These are phyloP conservation scores for Mycena alexandri DNA, from an alignment of 768 basidiomycete species.

Conservation along the genomic window DNA sequence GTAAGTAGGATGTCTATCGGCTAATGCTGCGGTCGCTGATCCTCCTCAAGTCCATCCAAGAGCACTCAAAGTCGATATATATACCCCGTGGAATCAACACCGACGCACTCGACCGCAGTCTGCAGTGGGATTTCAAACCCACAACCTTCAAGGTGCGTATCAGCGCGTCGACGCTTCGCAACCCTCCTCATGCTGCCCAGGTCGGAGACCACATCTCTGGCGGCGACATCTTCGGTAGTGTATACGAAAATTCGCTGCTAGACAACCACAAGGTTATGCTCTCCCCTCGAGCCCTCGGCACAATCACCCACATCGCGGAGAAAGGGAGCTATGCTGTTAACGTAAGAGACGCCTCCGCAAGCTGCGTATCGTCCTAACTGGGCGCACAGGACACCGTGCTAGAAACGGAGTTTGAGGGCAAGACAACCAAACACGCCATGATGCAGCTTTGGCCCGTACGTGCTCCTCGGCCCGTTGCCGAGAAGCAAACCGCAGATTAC, in stretches of 20 bases:
- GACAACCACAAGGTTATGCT: slow-evolving; percentile 98
- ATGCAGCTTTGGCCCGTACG: slow-evolving; percentile 99
- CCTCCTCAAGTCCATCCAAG: slow-evolving; percentile 82
- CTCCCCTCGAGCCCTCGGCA: slow-evolving; percentile 92
- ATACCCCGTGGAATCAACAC: slow-evolving; percentile 99
- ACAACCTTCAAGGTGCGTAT: slow-evolving; percentile 74
- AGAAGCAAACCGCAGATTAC: slow-evolving; percentile 93
- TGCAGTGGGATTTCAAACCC: slow-evolving; percentile 97
- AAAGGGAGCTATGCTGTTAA: slow-evolving; percentile 94
- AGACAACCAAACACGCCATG: slow-evolving; percentile 92
- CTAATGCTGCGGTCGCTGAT: slow-evolving; percentile 21
- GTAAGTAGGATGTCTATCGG: slow-evolving; percentile 58
- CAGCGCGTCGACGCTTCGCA: slow-evolving; percentile 26
- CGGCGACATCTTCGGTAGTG: slow-evolving; percentile 94
- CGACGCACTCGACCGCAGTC: slow-evolving; percentile 86
- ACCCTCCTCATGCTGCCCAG: slow-evolving; percentile 51
- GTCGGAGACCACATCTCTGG: slow-evolving; percentile 98
- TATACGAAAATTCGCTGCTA: slow-evolving; percentile 97
- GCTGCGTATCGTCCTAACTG: slow-evolving; percentile 11
- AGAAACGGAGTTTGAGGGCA: slow-evolving; percentile 98
- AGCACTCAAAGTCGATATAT: slow-evolving; percentile 98
- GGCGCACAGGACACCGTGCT: slow-evolving; percentile 85
- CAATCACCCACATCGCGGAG: slow-evolving; percentile 92
- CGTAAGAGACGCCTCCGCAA: slow-evolving; percentile 59
- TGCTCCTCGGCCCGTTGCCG: slow-evolving; percentile 94